phyloP scores from a whole-genome alignment of 768 basidiomycete genomes.

The Chalciporus sphaerocephalus region DNA sequence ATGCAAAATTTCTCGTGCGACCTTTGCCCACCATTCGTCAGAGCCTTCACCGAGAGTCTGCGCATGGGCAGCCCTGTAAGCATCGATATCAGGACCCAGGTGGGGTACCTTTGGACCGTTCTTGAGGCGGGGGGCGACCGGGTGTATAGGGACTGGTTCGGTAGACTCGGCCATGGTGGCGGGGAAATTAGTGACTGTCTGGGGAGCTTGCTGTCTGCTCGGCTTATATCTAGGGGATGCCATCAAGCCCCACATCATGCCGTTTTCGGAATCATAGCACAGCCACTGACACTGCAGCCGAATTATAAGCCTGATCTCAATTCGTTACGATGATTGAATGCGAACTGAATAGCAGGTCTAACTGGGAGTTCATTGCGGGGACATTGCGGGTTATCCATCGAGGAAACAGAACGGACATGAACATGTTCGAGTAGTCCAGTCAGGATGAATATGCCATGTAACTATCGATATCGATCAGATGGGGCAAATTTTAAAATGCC shows the following conservation, averaged over 20 bases:
- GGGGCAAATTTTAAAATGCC: no score
- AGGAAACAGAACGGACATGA: constrained; percentile 25
- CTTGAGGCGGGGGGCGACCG: constrained; percentile 72
- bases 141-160: constrained; percentile 46
- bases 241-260: constrained; percentile 3
- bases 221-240: constrained; percentile 16
- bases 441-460: not conserved
- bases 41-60: constrained; percentile 71
- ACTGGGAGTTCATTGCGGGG: constrained; percentile 12
- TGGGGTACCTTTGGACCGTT: constrained; percentile 65
- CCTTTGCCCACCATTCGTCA: constrained; percentile 89
- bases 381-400: constrained; percentile 18
- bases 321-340: not conserved
- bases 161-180: constrained; percentile 39
- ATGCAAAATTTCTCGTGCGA: constrained; percentile 72
- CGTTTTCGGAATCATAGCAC: constrained; percentile 16
- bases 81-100: constrained; percentile 72
- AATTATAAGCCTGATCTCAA: not conserved
- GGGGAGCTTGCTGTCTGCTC: not conserved
- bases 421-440: not conserved
- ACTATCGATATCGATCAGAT: not conserved
- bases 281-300: constrained; percentile 9
- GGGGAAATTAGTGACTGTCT: constrained; percentile 3
- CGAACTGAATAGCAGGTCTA: not conserved
- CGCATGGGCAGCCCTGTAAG: constrained; percentile 63